Conservation (phyloP, 495 filamentous ascomycete genomes). For the Aspergillus haitiensis region DNA sequence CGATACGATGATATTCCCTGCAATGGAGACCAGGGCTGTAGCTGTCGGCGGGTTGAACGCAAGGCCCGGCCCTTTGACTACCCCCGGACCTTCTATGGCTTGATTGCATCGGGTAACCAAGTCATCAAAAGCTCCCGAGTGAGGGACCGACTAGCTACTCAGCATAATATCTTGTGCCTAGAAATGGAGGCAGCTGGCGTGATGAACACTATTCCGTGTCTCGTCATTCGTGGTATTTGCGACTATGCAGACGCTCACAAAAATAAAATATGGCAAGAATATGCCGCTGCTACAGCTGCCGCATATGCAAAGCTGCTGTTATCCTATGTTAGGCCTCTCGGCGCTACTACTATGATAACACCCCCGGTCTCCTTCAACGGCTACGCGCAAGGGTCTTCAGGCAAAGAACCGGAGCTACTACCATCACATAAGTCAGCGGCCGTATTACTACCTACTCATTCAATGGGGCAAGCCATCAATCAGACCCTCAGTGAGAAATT, state of each 20-base stretch:
- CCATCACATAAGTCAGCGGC: too few species aligned
- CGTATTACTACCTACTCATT: too few species aligned
- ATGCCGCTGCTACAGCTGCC: conserved; percentile 1
- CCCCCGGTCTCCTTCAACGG: too few species aligned
- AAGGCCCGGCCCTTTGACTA: not conserved
- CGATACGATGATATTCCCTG: too few species aligned
- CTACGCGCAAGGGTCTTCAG: too few species aligned
- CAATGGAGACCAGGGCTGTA: too few species aligned
- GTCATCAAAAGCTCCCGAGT: not conserved
- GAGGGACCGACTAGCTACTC: not conserved
- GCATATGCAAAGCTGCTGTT: not conserved
- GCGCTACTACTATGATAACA: too few species aligned
- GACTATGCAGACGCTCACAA: conserved; percentile 9
- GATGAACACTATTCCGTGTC: not conserved
- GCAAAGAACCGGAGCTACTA: too few species aligned
- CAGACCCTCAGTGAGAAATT: too few species aligned
- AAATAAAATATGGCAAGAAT: conserved; percentile 6
- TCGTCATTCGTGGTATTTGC: conserved; percentile 7
- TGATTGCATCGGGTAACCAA: conserved; percentile 8
- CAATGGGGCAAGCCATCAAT: too few species aligned
- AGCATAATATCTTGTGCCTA: not conserved
- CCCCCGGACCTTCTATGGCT: not conserved
- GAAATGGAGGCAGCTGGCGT: conserved; percentile 9
- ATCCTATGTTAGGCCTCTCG: not conserved
- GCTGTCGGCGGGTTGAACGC: not conserved